These are phyloP conservation scores for Chrysochromulina parva DNA, from an alignment of 78 protist genomes.

Conservation along the genomic window DNA sequence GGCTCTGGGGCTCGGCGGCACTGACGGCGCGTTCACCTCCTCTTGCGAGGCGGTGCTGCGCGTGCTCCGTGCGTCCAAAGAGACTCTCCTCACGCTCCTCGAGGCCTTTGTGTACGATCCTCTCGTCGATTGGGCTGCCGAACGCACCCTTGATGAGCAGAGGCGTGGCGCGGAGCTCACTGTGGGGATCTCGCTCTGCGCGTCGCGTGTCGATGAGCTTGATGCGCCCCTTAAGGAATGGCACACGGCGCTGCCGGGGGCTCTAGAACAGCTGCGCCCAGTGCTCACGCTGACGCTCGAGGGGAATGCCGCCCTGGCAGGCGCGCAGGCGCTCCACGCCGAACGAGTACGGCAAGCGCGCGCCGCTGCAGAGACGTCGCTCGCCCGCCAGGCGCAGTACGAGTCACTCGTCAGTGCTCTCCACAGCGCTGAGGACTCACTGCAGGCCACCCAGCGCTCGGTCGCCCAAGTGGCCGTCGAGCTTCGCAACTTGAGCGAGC, in stretches of 20 bases:
- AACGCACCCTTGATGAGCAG: background rate
- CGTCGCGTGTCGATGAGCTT: constrained; percentile 45
- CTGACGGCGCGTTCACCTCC: background rate
- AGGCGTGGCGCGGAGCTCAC: constrained; percentile 10
- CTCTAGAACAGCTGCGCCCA: background rate
- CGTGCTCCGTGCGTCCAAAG: background rate
- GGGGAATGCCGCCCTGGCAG: too few species aligned
- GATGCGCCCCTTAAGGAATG: background rate
- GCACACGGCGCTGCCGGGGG: background rate
- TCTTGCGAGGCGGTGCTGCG: background rate
- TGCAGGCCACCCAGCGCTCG: too few species aligned
- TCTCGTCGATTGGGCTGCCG: constrained; percentile 45
- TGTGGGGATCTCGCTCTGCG: constrained; percentile 19
- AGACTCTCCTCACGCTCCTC: background rate
- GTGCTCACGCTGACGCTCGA: too few species aligned
- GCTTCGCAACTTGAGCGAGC: too few species aligned
- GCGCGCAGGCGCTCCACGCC: too few species aligned
- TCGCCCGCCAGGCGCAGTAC: too few species aligned
- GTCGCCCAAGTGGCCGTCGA: too few species aligned
- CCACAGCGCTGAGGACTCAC: too few species aligned
- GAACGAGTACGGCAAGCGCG: too few species aligned
- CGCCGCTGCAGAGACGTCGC: too few species aligned
- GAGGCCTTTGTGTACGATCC: constrained; percentile 74
- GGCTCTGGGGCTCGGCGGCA: constrained; percentile 38
- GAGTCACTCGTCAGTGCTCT: too few species aligned